phyloP scores from a whole-genome alignment of 768 basidiomycete species.

The Tricholoma hemisulphureum region DNA sequence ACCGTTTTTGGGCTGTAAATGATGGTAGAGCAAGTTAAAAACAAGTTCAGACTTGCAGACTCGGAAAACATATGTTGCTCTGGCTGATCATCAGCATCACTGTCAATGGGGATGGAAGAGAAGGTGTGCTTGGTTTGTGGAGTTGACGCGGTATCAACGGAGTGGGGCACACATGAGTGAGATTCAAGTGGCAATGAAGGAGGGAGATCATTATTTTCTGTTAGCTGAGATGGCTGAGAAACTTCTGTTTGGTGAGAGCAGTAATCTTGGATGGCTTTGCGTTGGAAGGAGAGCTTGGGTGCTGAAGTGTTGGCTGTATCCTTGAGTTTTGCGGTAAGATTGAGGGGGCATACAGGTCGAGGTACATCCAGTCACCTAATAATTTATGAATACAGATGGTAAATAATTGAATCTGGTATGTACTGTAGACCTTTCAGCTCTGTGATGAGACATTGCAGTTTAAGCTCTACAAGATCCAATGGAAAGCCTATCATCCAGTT shows the following conservation, averaged over 20 bases:
- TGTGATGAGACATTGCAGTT: conserved; percentile 2
- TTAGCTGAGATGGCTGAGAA: not conserved
- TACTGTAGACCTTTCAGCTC: conserved; percentile 4
- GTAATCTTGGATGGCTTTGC: not conserved
- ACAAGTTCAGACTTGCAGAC: not conserved
- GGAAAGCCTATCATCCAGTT: conserved; percentile 2
- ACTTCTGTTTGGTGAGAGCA: not conserved
- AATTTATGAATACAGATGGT: not conserved
- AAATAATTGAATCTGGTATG: not conserved
- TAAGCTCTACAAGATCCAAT: conserved; percentile 4
- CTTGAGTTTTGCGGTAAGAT: not conserved
- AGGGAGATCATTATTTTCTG: not conserved
- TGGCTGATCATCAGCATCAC: not conserved
- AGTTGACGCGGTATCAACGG: not conserved
- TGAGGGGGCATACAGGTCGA: not conserved
- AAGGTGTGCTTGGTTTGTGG: too few relatives aligned
- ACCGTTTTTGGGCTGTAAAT: not conserved
- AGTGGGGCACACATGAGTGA: not conserved
- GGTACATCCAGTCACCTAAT: not conserved
- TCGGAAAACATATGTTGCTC: not conserved
- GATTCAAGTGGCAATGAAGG: not conserved
- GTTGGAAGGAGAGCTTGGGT: not conserved
- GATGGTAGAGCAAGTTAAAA: not conserved
- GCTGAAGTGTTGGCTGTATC: not conserved
- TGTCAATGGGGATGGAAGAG: not conserved